Evolutionary conservation across 169 alveolate species (phyloP).

Genomic region (Babesia divergens): DNA sequence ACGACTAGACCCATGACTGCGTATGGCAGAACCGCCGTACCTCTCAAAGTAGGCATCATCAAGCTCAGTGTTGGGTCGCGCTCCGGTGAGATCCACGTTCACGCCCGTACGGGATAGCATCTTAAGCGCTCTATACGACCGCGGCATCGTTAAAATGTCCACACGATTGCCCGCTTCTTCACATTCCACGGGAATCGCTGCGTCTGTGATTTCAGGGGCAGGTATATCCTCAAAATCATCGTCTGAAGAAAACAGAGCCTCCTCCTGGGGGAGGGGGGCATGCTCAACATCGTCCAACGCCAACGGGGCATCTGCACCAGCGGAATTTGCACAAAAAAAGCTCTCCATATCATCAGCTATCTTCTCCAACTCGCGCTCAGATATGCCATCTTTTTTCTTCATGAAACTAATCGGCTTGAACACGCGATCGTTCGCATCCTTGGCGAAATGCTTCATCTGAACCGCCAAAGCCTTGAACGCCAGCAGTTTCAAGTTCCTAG

Average conservation of each 20-base stretch:
- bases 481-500: slow-evolving; percentile 41
- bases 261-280: neutral
- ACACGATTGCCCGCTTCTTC: neutral
- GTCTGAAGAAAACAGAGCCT: slow-evolving; percentile 13
- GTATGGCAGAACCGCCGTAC: neutral
- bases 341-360: slow-evolving; percentile 7
- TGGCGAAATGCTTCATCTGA: slow-evolving; percentile 41
- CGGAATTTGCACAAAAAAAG: neutral
- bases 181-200: neutral
- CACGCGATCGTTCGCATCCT: slow-evolving; percentile 6
- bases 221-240: slow-evolving; percentile 12
- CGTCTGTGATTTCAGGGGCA: neutral
- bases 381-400: neutral
- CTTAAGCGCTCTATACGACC: slow-evolving; percentile 18
- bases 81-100: neutral
- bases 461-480: slow-evolving; percentile 55
- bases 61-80: neutral
- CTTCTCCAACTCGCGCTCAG: neutral
- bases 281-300: neutral
- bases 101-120: slow-evolving; percentile 3
- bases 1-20: neutral
- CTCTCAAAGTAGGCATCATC: slow-evolving; percentile 1
- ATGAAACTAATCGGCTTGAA: slow-evolving; percentile 20
- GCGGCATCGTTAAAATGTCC: slow-evolving; percentile 13
- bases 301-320: neutral